Evolutionary conservation across 768 basidiomycete genomes (phyloP).

Genomic region (Mycena rebaudengoi): DNA sequence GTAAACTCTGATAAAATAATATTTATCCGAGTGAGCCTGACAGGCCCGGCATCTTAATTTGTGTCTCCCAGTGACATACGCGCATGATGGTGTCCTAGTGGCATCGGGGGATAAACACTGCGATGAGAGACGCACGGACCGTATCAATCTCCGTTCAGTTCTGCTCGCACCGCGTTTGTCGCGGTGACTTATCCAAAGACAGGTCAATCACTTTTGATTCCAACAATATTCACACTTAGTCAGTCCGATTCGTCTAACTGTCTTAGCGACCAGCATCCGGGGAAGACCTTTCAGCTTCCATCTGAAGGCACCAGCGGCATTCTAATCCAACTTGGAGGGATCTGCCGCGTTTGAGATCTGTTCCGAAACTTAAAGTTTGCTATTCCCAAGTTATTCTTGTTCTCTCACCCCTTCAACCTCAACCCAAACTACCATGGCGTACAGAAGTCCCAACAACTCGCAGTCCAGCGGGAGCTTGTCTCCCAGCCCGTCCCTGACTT

Average conservation of each 20-base stretch:
- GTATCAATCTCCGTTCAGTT: constrained; percentile 22
- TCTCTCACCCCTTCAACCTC: constrained; percentile 30
- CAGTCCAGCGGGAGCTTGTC: constrained; percentile 59
- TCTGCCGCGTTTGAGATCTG: constrained; percentile 23
- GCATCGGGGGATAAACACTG: constrained; percentile 21
- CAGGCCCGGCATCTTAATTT: no score
- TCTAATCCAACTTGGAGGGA: constrained; percentile 3
- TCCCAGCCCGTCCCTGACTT: constrained; percentile 52
- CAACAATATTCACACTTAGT: constrained; percentile 7
- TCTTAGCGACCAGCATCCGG: constrained; percentile 20
- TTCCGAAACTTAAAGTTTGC: constrained; percentile 25
- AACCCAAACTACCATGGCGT: constrained; percentile 53
- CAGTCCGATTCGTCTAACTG: constrained; percentile 11
- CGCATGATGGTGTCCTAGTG: no score
- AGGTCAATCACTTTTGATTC: constrained; percentile 13
- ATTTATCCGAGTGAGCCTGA: no score
- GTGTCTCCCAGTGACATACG: no score
- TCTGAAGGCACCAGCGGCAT: constrained; percentile 16
- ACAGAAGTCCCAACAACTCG: constrained; percentile 56
- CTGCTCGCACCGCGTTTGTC: no score
- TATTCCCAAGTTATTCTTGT: constrained; percentile 27
- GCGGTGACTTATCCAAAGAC: constrained; percentile 16
- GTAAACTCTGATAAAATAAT: no score
- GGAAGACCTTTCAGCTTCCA: background rate
- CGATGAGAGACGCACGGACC: constrained; percentile 6